Conservation (phyloP, 345 rosid genomes). For the Salix purpurea region DNA sequence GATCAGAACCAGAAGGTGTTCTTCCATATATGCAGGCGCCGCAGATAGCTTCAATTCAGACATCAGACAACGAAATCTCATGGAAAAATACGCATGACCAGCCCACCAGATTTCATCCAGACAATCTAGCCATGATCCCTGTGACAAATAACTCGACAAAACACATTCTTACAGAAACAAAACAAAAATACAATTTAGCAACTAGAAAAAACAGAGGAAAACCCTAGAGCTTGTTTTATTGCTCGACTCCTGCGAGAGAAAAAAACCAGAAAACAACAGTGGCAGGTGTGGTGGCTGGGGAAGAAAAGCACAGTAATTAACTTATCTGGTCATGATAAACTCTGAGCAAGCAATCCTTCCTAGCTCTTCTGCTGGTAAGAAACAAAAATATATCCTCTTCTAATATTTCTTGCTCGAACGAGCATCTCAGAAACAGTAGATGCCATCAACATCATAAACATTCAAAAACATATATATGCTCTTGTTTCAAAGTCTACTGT, state of each 20-base stretch:
- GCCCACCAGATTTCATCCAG: no score
- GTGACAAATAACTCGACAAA: no score
- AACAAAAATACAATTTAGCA: not conserved
- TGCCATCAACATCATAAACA: not conserved
- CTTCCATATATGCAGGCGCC: not conserved
- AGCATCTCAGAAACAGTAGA: conserved; percentile 37
- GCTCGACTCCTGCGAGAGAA: not conserved
- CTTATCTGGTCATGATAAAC: not conserved
- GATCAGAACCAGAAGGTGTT: not conserved
- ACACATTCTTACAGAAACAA: no score
- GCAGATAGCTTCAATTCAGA: not conserved
- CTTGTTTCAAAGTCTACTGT: not conserved
- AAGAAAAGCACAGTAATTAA: not conserved
- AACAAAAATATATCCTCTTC: conserved; percentile 8
- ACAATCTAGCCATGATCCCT: no score
- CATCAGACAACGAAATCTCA: not conserved
- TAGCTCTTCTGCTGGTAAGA: no score
- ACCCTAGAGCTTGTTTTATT: not conserved
- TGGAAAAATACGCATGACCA: no score
- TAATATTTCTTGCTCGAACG: conserved; percentile 39
- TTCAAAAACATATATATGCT: not conserved
- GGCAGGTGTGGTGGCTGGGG: not conserved
- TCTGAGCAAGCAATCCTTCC: not conserved
- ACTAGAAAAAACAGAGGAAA: not conserved
- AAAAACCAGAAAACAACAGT: not conserved